phyloP scores from a whole-genome alignment of 2,329 filamentous ascomycete species.

The Metarhizium brunneum region DNA sequence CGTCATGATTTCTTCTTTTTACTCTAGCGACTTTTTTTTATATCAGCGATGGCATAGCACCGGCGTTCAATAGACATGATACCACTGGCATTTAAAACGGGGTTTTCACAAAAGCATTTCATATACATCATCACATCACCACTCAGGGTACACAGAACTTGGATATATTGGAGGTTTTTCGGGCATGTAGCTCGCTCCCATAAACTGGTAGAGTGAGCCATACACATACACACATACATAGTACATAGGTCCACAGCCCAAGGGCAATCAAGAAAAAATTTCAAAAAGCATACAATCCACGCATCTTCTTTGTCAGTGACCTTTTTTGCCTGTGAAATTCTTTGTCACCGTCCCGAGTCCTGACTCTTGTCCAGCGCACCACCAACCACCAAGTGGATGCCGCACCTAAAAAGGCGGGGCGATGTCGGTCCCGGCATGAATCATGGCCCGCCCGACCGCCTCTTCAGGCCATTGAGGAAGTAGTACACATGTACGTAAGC shows the following conservation, averaged over 20 bases:
- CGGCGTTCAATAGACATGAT: constrained; percentile 19
- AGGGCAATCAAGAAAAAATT: constrained; percentile 4
- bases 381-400: no score
- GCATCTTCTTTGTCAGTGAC: neutral
- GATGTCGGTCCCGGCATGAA: constrained; percentile 1
- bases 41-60: constrained; percentile 18
- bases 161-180: constrained; percentile 1
- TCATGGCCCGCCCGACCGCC: neutral
- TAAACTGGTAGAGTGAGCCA: neutral
- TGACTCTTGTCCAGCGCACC: no score
- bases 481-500: no score
- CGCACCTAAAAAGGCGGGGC: constrained; percentile 2
- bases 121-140: constrained; percentile 5
- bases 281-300: neutral
- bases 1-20: neutral
- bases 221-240: neutral
- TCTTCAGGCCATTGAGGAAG: neutral
- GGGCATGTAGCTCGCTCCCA: constrained; percentile 1
- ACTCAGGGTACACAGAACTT: constrained; percentile 7
- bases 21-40: constrained; percentile 7
- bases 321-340: no score
- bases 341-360: no score
- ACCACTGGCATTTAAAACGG: constrained; percentile 15
- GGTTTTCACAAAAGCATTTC: constrained; percentile 6
- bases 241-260: neutral